Percentiles rank a stretch among this genome's conserved stretches.
These are phyloP conservation scores for Linum tenue DNA, from an alignment of 345 rosid species.

Conservation along the genomic window DNA sequence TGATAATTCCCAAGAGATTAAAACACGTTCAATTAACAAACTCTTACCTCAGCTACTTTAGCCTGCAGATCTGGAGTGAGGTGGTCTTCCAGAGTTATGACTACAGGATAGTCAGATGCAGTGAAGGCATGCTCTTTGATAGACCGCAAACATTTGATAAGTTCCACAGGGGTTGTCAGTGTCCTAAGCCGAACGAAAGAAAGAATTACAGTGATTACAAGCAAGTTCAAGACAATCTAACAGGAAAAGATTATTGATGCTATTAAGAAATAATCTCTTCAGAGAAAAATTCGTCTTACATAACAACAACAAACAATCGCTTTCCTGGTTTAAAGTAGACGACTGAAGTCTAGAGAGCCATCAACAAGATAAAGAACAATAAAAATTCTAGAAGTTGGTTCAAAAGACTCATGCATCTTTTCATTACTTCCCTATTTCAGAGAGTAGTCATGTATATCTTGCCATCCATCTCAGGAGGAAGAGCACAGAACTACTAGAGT, in stretches of 20 bases:
- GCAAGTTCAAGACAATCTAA: too few species aligned
- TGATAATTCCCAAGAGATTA: neutral
- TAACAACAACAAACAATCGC: too few species aligned
- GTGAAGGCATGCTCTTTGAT: constrained; percentile 67
- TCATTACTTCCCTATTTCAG: too few species aligned
- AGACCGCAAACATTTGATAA: constrained; percentile 53
- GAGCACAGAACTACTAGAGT: neutral
- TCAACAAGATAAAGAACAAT: too few species aligned
- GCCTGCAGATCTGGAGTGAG: constrained; percentile 76
- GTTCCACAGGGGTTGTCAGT: constrained; percentile 72
- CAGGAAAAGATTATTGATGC: too few species aligned
- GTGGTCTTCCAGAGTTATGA: constrained; percentile 95
- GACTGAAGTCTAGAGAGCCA: too few species aligned
- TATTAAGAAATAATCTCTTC: too few species aligned
- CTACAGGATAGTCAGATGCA: constrained; percentile 76
- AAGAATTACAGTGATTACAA: neutral
- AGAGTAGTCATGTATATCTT: neutral
- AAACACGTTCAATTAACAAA: neutral
- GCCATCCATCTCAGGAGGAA: neutral
- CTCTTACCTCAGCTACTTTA: constrained; percentile 69
- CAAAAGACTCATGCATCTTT: too few species aligned
- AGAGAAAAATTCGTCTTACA: too few species aligned
- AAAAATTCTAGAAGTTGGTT: too few species aligned
- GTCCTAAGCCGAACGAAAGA: constrained; percentile 40
- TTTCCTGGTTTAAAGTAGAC: too few species aligned